These are phyloP conservation scores for Hondaea fermentalgiana DNA, from an alignment of 108 stramenopile genomes.

Conservation along the genomic window DNA sequence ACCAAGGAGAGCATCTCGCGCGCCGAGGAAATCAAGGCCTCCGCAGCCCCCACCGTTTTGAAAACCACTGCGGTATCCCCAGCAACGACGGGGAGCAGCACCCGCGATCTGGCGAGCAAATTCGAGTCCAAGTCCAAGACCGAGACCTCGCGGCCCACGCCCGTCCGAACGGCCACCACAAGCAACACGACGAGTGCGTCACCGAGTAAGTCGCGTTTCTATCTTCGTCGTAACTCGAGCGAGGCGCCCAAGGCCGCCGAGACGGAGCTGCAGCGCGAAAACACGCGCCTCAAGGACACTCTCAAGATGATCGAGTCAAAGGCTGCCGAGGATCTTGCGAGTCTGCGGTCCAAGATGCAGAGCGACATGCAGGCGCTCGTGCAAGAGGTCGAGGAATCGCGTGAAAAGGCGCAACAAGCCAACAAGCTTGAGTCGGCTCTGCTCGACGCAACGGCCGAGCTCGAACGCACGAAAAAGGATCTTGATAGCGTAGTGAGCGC, in stretches of 20 bases:
- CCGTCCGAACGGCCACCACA: too few species aligned
- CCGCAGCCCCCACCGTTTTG: too few species aligned
- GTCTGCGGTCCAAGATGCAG: not conserved
- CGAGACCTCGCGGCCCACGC: too few species aligned
- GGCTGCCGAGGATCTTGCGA: not conserved
- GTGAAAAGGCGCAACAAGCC: not conserved
- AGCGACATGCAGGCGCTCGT: not conserved
- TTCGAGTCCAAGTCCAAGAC: too few species aligned
- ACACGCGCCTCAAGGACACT: not conserved
- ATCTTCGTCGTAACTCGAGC: not conserved
- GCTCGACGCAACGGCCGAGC: not conserved
- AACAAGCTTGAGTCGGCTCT: not conserved
- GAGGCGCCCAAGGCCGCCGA: not conserved
- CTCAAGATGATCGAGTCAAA: not conserved
- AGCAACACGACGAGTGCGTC: too few species aligned
- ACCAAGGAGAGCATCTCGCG: not conserved
- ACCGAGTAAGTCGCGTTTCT: not conserved
- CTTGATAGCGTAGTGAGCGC: not conserved
- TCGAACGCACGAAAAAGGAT: not conserved
- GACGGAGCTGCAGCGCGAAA: not conserved
- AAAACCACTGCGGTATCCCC: too few species aligned
- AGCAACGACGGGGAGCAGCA: too few species aligned
- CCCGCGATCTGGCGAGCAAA: too few species aligned
- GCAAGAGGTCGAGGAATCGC: not conserved
- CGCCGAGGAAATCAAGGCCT: too few species aligned